Conservation (phyloP, 495 filamentous ascomycete species). For the Daldinia bambusicola region DNA sequence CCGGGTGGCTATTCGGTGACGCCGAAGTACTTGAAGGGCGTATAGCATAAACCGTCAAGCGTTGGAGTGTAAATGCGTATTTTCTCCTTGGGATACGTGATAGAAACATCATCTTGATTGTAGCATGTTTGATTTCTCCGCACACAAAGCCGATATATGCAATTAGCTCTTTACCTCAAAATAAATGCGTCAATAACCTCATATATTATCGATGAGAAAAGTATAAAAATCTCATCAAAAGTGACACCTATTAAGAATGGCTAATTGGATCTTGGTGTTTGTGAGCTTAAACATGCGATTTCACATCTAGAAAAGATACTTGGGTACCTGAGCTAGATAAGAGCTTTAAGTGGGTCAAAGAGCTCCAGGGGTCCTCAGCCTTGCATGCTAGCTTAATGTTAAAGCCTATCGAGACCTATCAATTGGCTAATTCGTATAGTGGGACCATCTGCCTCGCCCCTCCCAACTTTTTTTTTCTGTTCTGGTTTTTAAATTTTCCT, state of each 20-base stretch:
- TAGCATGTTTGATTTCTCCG: constrained; percentile 17
- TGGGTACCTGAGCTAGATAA: constrained; percentile 17
- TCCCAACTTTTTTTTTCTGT: constrained; percentile 43
- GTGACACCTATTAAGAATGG: too few species aligned
- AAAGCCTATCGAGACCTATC: background rate
- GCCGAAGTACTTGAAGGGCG: constrained; percentile 17
- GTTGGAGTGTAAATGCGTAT: constrained; percentile 16
- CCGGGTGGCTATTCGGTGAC: constrained; percentile 16
- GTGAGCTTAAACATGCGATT: background rate
- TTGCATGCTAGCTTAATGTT: constrained; percentile 3
- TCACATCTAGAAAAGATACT: constrained; percentile 1
- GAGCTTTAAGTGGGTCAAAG: background rate
- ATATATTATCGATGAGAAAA: too few species aligned
- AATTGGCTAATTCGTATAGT: constrained; percentile 16
- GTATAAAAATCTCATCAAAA: too few species aligned
- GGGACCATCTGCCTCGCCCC: constrained; percentile 39
- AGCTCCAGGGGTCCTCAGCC: constrained; percentile 12
- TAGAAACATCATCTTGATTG: constrained; percentile 37
- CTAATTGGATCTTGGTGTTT: background rate
- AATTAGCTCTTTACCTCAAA: background rate
- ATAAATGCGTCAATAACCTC: background rate
- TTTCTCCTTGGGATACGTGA: constrained; percentile 29
- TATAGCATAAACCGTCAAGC: constrained; percentile 5
- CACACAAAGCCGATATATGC: background rate
- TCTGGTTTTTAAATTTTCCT: constrained; percentile 33